A percentile compares a stretch with the other conserved stretches of the same genome.
Evolutionary conservation across 164 flowering plant species (phyloP).

Genomic region (Tetrastigma voinierianum): DNA sequence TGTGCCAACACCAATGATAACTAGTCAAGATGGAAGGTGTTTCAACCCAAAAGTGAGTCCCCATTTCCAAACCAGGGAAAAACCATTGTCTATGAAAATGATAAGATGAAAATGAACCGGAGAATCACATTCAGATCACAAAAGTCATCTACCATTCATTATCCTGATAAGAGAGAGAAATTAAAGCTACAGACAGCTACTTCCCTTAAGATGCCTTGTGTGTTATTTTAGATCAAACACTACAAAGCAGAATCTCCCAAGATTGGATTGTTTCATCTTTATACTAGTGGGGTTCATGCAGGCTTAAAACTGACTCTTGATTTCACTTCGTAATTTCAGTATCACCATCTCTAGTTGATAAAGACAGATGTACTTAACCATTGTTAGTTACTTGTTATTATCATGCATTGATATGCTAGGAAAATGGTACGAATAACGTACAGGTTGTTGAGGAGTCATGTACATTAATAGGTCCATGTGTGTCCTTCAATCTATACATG

Average conservation of each 20-base stretch:
- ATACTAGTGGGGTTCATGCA: neutral
- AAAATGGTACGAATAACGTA: neutral
- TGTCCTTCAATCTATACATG: neutral
- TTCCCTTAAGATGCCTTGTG: neutral
- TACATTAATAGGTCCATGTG: neutral
- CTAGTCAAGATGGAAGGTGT: neutral
- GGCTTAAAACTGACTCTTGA: neutral
- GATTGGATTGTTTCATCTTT: neutral
- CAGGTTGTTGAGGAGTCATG: neutral
- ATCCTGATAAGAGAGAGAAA: conserved; percentile 1
- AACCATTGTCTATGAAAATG: neutral
- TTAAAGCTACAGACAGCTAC: neutral
- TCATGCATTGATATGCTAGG: neutral
- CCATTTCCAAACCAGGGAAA: neutral
- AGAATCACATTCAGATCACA: neutral
- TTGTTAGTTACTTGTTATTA: neutral
- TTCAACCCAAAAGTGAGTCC: neutral
- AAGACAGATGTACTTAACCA: neutral
- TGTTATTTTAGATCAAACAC: neutral
- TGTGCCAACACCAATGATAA: neutral
- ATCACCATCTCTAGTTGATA: neutral
- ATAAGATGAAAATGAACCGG: neutral
- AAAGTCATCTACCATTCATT: neutral
- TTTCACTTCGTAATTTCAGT: neutral
- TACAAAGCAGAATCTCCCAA: no score